Base-by-base conservation (phyloP, 1,284 basidiomycete genomes). In the Rhodotorula sp. region DNA sequence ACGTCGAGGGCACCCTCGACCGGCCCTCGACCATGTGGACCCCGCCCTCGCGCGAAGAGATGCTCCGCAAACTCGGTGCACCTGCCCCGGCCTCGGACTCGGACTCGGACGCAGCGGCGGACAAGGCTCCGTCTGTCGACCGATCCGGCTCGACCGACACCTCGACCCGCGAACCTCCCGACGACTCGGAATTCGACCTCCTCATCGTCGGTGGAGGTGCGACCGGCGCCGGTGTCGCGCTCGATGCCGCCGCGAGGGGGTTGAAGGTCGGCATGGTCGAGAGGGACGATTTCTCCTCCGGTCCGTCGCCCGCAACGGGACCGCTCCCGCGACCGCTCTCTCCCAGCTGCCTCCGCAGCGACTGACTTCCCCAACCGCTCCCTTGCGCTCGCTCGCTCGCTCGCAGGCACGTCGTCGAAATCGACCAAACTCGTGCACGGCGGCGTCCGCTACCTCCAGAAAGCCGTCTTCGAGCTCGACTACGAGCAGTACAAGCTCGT, bases 361-460 rank as follows among this genome's bases (percentile, higher is more conserved):
- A n/a, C n/a, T n/a, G n/a, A n/a, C n/a, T n/a, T n/a, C n/a, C n/a
- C n/a, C n/a, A n/a, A n/a, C n/a, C n/a, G n/a, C n/a, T n/a, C 13
- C 53, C 47, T 10, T 51, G 6, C 15, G 11, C 46, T 8, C 20
- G 10, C 55, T 37, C 37, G 24, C 34, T n/a, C n/a, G 5, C 28
- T 13, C 18, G 28, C 70, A 90, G 91, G 93, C 24, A 97, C 95
- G 0, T 96, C 92, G 5, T 96, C 93, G 37, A 99, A 99, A 80
- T 93, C 91, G 15, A 98, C 95, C 16, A 98, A 99, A 81, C 88
- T 99, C 61, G 94, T 98, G 1, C 95, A 99, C 82, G 95, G 95
- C 37, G 95, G 95, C 67, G 95, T 99, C 1, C 87, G 95, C 20
- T 99, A 99, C 82, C 86, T 99, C 20, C 94, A 97, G 78, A 98